phyloP scores from a whole-genome alignment of 345 rosid species.

The Eucalyptus cloeziana region DNA sequence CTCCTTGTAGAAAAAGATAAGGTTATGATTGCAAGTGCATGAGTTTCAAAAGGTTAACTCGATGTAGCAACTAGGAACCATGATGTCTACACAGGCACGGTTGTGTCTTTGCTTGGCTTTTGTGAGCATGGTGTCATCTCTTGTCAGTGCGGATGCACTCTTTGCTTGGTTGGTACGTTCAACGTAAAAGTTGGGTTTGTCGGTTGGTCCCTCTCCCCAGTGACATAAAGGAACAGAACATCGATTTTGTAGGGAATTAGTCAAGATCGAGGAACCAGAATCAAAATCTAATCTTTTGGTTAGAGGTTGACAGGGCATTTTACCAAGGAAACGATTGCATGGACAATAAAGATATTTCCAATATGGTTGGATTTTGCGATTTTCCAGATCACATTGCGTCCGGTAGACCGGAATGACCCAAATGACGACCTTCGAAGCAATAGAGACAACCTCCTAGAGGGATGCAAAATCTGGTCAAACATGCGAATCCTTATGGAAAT shows the following conservation, averaged over 20 bases:
- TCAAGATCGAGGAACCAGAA: background rate
- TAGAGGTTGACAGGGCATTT: background rate
- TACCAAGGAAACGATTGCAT: background rate
- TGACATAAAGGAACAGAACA: background rate
- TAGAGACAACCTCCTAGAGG: background rate
- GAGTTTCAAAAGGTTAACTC: background rate
- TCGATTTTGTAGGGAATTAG: background rate
- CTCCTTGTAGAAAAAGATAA: background rate
- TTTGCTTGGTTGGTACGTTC: background rate
- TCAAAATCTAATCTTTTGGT: background rate
- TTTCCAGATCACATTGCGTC: background rate
- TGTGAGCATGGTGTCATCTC: background rate
- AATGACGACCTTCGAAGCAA: background rate
- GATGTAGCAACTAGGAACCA: background rate
- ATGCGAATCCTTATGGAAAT: background rate
- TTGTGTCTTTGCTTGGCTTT: background rate
- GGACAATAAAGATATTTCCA: background rate
- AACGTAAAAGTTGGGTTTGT: background rate
- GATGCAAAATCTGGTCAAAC: background rate
- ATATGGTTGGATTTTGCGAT: background rate
- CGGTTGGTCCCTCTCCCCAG: background rate
- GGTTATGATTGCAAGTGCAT: background rate
- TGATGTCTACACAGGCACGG: background rate
- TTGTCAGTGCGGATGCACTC: background rate
- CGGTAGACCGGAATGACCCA: background rate